A percentile compares a stretch with the other conserved stretches of the same genome.
These are phyloP conservation scores for Biscogniauxia mediterranea DNA, from an alignment of 2,329 filamentous ascomycete species.

Conservation along the genomic window DNA sequence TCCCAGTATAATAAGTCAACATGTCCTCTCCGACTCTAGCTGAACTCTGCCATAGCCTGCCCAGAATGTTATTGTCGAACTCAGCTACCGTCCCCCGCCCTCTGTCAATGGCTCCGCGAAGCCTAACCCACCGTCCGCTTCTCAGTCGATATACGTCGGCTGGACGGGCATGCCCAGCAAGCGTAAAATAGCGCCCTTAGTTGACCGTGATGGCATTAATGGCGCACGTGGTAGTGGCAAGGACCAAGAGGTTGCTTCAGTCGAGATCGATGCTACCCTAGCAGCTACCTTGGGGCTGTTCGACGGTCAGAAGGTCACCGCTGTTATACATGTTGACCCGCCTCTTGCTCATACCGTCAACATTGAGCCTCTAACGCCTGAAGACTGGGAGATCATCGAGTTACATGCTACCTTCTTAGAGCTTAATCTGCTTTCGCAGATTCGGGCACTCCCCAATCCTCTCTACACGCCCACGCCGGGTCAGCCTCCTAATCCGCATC, in stretches of 20 bases:
- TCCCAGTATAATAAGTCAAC: conserved; percentile 9
- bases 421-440: conserved; percentile 87
- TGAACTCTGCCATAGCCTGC: conserved; percentile 58
- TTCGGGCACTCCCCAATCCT: conserved; percentile 89
- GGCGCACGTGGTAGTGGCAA: conserved; percentile 56
- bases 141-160: conserved; percentile 79
- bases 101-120: conserved; percentile 41
- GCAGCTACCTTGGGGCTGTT: conserved; percentile 72
- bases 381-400: conserved; percentile 99
- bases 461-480: conserved; percentile 54
- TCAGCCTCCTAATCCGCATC: conserved; percentile 61
- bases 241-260: conserved; percentile 72
- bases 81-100: conserved; percentile 66
- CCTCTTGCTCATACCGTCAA: conserved; percentile 91
- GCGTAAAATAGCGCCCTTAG: conserved; percentile 70
- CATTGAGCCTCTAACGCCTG: conserved; percentile 91
- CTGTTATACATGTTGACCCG: conserved; percentile 79
- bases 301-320: conserved; percentile 77
- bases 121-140: conserved; percentile 44
- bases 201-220: conserved; percentile 70
- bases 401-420: conserved; percentile 94
- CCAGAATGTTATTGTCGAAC: conserved; percentile 94
- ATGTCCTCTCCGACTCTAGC: not conserved
- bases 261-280: conserved; percentile 87
- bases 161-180: conserved; percentile 99